A percentile compares a stretch with the other conserved stretches of the same genome.
phyloP scores from a whole-genome alignment of 345 rosid genomes.

The Corchorus olitorius region DNA sequence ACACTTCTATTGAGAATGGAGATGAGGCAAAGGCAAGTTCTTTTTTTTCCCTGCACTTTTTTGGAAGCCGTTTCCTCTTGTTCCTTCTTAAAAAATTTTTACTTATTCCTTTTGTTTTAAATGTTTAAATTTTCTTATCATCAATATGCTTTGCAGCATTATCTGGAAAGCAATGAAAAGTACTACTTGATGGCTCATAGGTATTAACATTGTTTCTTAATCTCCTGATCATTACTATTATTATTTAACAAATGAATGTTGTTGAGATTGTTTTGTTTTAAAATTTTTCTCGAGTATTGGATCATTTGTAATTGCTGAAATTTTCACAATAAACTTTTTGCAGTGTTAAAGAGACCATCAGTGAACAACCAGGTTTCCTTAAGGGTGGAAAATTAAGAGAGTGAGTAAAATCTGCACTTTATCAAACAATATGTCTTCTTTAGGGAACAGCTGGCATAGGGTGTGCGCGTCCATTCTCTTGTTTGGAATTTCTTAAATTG shows the following conservation, averaged over 20 bases:
- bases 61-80: constrained; percentile 11
- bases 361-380: constrained; percentile 76
- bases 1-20: constrained; percentile 66
- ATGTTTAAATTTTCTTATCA: not conserved
- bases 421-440: not conserved
- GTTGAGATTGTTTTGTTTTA: not conserved
- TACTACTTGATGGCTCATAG: constrained; percentile 97
- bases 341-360: constrained; percentile 85
- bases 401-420: constrained; percentile 48
- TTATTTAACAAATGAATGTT: constrained; percentile 1
- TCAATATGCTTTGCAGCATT: constrained; percentile 63
- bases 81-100: constrained; percentile 12
- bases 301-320: not conserved
- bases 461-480: constrained; percentile 1
- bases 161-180: constrained; percentile 92
- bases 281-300: not conserved
- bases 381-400: constrained; percentile 88
- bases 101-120: not conserved
- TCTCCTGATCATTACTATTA: not conserved
- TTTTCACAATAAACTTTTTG: constrained; percentile 25
- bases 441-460: not conserved
- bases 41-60: constrained; percentile 4
- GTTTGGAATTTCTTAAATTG: constrained; percentile 20
- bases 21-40: constrained; percentile 89
- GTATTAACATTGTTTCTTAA: constrained; percentile 31